Evolutionary conservation across 371 early-diverging fungal species (phyloP).

Genomic region (Basidiobolus heterosporus): DNA sequence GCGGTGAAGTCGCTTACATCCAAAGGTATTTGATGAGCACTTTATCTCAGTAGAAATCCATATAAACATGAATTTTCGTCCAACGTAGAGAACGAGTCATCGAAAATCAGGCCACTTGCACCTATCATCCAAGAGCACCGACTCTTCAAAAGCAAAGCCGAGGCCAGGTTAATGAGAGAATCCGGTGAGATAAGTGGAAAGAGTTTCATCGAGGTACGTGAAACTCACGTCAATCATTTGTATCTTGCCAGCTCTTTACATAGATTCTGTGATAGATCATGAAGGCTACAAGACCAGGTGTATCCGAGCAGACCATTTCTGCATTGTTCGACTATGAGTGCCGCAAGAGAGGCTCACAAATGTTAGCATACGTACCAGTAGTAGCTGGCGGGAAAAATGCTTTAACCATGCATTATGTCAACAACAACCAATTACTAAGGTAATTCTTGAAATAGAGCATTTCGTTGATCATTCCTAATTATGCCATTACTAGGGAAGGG

Average conservation of each 20-base stretch:
- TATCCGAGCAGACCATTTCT: conserved; percentile 60
- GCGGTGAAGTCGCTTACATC: not conserved
- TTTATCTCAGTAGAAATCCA: no score
- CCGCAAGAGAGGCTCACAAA: conserved; percentile 45
- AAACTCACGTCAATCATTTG: not conserved
- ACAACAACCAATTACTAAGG: conserved; percentile 55
- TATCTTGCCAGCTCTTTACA: not conserved
- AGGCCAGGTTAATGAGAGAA: conserved; percentile 60
- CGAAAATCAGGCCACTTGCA: conserved; percentile 29
- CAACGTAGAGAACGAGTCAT: not conserved
- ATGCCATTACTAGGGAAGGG: conserved; percentile 33
- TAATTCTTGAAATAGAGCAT: conserved; percentile 10
- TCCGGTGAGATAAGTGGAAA: conserved; percentile 60
- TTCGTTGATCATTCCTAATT: not conserved
- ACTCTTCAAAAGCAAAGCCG: conserved; percentile 55
- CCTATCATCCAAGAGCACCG: conserved; percentile 53
- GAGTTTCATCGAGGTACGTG: conserved; percentile 45
- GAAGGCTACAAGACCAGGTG: conserved; percentile 46
- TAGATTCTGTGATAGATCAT: conserved; percentile 22
- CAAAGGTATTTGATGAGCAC: no score
- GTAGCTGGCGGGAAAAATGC: conserved; percentile 87
- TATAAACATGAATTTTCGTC: not conserved
- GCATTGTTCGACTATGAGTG: conserved; percentile 62
- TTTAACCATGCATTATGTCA: conserved; percentile 82
- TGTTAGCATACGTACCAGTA: conserved; percentile 90